Conservation (phyloP, 164 flowering plant genomes). For the Euptelea pleiosperma region DNA sequence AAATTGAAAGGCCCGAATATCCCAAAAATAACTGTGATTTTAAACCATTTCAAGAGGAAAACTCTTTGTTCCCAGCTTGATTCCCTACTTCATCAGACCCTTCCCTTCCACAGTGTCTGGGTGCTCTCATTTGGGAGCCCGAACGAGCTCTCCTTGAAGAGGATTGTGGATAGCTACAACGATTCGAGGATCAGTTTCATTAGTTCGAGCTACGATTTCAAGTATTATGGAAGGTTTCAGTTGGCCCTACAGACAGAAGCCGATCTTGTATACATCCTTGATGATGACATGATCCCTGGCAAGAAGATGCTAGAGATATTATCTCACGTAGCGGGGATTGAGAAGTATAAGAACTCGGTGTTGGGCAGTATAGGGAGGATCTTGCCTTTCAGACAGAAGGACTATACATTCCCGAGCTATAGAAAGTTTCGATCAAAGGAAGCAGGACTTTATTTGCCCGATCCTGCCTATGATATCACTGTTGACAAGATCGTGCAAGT, state of each 20-base stretch:
- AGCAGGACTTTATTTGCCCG: slow-evolving; percentile 97
- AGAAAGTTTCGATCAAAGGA: slow-evolving; percentile 89
- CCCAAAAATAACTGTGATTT: slow-evolving; percentile 76
- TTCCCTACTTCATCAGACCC: slow-evolving; percentile 76
- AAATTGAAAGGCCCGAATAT: slow-evolving; percentile 42
- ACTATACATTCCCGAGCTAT: slow-evolving; percentile 88
- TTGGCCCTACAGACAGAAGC: slow-evolving; percentile 94
- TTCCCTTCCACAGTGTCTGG: slow-evolving; percentile 89
- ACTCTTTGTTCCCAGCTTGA: slow-evolving; percentile 93
- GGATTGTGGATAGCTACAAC: slow-evolving; percentile 82
- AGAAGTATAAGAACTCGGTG: slow-evolving; percentile 87
- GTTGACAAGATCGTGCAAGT: slow-evolving; percentile 87
- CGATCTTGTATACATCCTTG: slow-evolving; percentile 83
- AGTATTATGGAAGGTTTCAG: slow-evolving; percentile 96
- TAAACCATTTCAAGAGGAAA: slow-evolving; percentile 95
- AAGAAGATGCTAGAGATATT: slow-evolving; percentile 86
- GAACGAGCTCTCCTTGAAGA: slow-evolving; percentile 57
- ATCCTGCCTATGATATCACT: slow-evolving; percentile 91
- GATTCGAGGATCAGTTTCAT: slow-evolving; percentile 82
- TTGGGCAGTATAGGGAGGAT: slow-evolving; percentile 96
- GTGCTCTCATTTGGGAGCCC: slow-evolving; percentile 94
- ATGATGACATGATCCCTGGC: slow-evolving; percentile 98
- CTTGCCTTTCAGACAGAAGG: slow-evolving; percentile 89
- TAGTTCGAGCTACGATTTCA: slow-evolving; percentile 90
- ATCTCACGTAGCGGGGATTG: slow-evolving; percentile 89